Base-by-base conservation (phyloP, 192 early-diverging fungal species). In the Coemansia sp. region DNA sequence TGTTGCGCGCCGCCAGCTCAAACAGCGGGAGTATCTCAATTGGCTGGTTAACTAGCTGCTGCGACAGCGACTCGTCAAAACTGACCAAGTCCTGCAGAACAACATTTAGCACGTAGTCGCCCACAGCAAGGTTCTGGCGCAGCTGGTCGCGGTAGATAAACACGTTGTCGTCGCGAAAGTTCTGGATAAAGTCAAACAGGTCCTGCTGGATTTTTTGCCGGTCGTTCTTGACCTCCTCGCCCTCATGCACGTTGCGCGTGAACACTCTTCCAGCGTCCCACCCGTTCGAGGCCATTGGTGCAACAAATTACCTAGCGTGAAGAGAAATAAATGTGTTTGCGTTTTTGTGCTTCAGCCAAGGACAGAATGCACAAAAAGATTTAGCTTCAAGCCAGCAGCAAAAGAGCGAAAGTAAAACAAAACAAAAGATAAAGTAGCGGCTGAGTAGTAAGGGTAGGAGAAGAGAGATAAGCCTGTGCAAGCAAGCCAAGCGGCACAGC, bases 61-160 rank as follows among this genome's bases (percentile, higher is more conserved):
- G 88, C 37, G 91, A 91, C 63, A 99, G 84, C 38, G 87, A 86
- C 73, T 93, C 91, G 76, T 96, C 91, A 69, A 82, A 96, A 52
- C 83, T 86, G 34, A 90, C 88, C 65, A 97, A 80, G 71, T 96
- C 91, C 41, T 86, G 88, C 77, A 99, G 82, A 65, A 94, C 91
- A 13, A 99, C 92, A 67, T 99, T 88, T 50, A 99, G 76, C 65
- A 89, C 86, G 65, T 89, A 85, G 47, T 90, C 86, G 66, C 89
- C 87, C 36, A 91, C 76, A 48, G 89, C 85, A 26, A 89, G 69
- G 82, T 97, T 96, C 63, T 93, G 87, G 33, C 87, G 87, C 58
- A 96, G 86, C 85, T 95, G 94, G 83, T 99, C 94, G 83, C 95
- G 89, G 61, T 95, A 95, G 56, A 94, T 83, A 82, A 88, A 95